phyloP scores from a whole-genome alignment of 2,329 filamentous ascomycete species.

The Cordyceps farinosa region DNA sequence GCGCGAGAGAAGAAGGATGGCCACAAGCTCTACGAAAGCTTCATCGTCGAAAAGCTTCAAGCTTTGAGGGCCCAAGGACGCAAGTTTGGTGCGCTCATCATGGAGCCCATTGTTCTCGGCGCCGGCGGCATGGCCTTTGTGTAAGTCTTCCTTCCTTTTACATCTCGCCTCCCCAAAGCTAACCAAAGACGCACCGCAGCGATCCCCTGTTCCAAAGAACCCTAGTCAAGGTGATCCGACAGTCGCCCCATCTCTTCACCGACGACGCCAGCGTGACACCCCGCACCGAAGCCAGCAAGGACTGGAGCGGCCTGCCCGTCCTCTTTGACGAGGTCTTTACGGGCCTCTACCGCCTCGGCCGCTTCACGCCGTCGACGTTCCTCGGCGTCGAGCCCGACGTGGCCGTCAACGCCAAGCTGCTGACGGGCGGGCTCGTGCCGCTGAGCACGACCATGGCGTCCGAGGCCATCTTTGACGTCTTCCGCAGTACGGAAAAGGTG shows the following conservation, averaged over 20 bases:
- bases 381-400: constrained; percentile 68
- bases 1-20: constrained; percentile 42
- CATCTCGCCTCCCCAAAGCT: constrained; percentile 13
- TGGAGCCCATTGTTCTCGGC: constrained; percentile 77
- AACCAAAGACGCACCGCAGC: constrained; percentile 35
- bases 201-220: constrained; percentile 78
- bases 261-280: constrained; percentile 17
- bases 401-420: constrained; percentile 75
- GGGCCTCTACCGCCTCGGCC: constrained; percentile 76
- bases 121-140: constrained; percentile 82
- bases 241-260: constrained; percentile 53
- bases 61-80: constrained; percentile 51
- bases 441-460: constrained; percentile 74
- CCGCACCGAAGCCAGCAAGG: constrained; percentile 23
- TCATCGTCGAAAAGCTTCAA: constrained; percentile 55
- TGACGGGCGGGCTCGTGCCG: constrained; percentile 76
- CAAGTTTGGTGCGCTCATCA: constrained; percentile 72
- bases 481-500: constrained; percentile 68
- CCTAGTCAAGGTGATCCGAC: constrained; percentile 64
- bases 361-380: constrained; percentile 66
- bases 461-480: constrained; percentile 67
- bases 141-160: constrained; percentile 40
- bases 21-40: constrained; percentile 52
- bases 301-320: constrained; percentile 73
- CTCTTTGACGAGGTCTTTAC: constrained; percentile 88